phyloP scores from a whole-genome alignment of 78 protist species.

The Dictyostelium intermedium region DNA sequence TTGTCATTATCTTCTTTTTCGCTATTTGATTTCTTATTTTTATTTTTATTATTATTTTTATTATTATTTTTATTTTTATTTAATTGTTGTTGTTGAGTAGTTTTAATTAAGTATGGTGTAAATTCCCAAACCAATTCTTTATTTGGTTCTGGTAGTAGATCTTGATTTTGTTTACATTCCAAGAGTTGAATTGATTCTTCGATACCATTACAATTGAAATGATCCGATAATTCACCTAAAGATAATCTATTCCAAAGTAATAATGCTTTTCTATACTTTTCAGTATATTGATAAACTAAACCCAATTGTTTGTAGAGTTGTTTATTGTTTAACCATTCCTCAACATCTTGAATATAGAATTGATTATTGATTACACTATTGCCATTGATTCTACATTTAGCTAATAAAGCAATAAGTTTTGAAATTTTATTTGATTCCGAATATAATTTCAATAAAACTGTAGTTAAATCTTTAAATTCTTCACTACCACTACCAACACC shows the following conservation, averaged over 20 bases:
- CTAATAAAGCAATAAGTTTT: background rate
- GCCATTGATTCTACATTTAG: background rate
- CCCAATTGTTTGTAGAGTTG: slow-evolving; percentile 15
- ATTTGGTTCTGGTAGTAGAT: slow-evolving; percentile 31
- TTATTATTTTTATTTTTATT: too few species aligned
- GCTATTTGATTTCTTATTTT: too few species aligned
- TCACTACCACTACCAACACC: background rate
- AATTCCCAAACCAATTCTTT: slow-evolving; percentile 69
- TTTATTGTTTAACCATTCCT: slow-evolving; percentile 32
- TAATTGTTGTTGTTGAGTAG: background rate
- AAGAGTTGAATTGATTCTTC: slow-evolving; percentile 11
- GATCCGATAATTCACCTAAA: background rate
- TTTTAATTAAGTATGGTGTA: background rate
- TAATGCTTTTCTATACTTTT: slow-evolving; percentile 56
- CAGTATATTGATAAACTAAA: slow-evolving; percentile 38
- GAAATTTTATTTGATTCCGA: background rate
- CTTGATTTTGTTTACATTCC: background rate
- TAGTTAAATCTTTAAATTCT: slow-evolving; percentile 15
- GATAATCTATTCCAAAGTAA: slow-evolving; percentile 10
- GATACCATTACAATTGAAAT: background rate
- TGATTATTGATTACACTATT: background rate
- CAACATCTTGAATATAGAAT: slow-evolving; percentile 48
- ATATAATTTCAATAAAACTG: slow-evolving; percentile 16
- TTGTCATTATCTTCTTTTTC: too few species aligned
- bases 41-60: too few species aligned